phyloP scores from a whole-genome alignment of 495 filamentous ascomycete species.

The Penicillium argentinense region DNA sequence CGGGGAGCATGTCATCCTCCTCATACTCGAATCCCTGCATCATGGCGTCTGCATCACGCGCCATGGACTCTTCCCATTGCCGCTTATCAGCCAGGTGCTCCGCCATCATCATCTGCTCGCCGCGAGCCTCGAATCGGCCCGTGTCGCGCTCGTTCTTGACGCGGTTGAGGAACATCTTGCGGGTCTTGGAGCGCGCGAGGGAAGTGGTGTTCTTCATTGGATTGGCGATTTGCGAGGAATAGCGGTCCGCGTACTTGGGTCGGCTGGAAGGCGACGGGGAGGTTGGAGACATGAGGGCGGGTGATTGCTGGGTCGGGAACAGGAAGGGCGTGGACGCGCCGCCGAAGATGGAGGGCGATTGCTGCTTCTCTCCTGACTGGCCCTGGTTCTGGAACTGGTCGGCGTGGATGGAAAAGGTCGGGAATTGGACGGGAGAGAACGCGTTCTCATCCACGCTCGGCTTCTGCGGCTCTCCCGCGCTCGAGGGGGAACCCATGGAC shows the following conservation, averaged over 20 bases:
- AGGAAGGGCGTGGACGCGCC: slow-evolving; percentile 5
- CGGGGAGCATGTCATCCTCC: slow-evolving; percentile 28
- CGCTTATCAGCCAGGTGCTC: slow-evolving; percentile 49
- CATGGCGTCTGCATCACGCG: slow-evolving; percentile 28
- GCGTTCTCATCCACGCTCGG: slow-evolving; percentile 9
- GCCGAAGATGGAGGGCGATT: slow-evolving; percentile 8
- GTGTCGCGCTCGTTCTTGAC: slow-evolving; percentile 70
- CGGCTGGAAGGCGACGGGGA: slow-evolving; percentile 16
- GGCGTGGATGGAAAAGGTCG: slow-evolving; percentile 17
- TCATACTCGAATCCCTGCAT: slow-evolving; percentile 32
- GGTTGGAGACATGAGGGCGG: slow-evolving; percentile 10
- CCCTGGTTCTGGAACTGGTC: slow-evolving; percentile 6
- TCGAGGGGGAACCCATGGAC: slow-evolving; percentile 24
- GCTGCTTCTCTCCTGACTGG: slow-evolving; percentile 1
- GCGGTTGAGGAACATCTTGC: slow-evolving; percentile 70
- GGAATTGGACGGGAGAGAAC: slow-evolving; percentile 11
- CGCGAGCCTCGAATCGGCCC: slow-evolving; percentile 66
- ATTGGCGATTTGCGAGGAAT: slow-evolving; percentile 28
- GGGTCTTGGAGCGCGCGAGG: slow-evolving; percentile 34
- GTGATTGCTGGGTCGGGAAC: not conserved
- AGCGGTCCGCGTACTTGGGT: slow-evolving; percentile 31
- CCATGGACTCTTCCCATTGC: slow-evolving; percentile 50
- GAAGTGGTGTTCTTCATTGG: slow-evolving; percentile 21
- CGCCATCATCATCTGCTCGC: slow-evolving; percentile 68
- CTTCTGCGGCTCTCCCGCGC: slow-evolving; percentile 7